Evolutionary conservation across 495 filamentous ascomycete genomes (phyloP).

Genomic region (Aspergillus conjunctus): DNA sequence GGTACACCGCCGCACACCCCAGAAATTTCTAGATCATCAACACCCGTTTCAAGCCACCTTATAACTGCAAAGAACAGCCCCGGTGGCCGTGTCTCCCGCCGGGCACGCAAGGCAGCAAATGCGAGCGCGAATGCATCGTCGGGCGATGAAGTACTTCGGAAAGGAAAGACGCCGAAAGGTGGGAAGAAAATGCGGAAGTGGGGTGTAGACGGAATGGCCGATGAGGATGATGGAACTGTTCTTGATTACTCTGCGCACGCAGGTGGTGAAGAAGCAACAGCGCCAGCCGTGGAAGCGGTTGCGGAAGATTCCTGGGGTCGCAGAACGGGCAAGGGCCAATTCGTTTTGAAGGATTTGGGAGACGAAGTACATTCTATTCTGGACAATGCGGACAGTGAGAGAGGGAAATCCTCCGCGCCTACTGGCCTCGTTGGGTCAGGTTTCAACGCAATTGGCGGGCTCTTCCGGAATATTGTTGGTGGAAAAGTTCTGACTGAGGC

Average conservation of each 20-base stretch:
- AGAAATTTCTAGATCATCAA: slow-evolving; percentile 75
- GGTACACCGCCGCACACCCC: slow-evolving; percentile 69
- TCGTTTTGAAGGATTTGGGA: slow-evolving; percentile 89
- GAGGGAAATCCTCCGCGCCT: slow-evolving; percentile 49
- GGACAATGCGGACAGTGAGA: slow-evolving; percentile 65
- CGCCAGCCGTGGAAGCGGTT: slow-evolving; percentile 68
- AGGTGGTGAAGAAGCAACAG: slow-evolving; percentile 52
- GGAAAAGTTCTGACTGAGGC: slow-evolving; percentile 86
- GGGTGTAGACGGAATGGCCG: slow-evolving; percentile 85
- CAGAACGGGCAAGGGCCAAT: slow-evolving; percentile 83
- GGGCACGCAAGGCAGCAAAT: slow-evolving; percentile 74
- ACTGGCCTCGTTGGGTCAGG: slow-evolving; percentile 74
- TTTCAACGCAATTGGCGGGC: slow-evolving; percentile 75
- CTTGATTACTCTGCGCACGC: slow-evolving; percentile 82
- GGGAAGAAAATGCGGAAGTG: slow-evolving; percentile 86
- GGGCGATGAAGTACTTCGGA: slow-evolving; percentile 72
- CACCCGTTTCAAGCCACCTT: slow-evolving; percentile 66
- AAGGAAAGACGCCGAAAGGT: slow-evolving; percentile 59
- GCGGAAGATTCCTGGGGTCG: slow-evolving; percentile 79
- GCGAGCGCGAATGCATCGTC: slow-evolving; percentile 73
- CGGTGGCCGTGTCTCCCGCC: slow-evolving; percentile 72
- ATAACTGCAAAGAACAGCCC: slow-evolving; percentile 73
- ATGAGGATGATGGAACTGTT: slow-evolving; percentile 77
- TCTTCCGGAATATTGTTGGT: slow-evolving; percentile 92
- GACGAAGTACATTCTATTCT: slow-evolving; percentile 92